These are phyloP conservation scores for Hymenoscyphus albidus DNA, from an alignment of 2,329 filamentous ascomycete genomes.

Conservation along the genomic window DNA sequence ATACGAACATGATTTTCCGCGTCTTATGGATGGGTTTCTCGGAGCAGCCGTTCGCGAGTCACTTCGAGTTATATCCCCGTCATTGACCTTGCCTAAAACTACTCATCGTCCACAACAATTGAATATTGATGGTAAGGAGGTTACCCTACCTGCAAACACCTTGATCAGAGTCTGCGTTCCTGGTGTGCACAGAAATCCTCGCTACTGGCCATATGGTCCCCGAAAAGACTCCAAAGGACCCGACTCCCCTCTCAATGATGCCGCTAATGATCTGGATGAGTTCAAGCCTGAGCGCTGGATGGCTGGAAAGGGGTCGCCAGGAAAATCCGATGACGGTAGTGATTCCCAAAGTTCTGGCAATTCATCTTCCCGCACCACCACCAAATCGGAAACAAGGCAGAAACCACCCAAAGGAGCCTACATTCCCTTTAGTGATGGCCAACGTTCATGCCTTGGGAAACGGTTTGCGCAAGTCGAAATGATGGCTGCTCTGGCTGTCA, in stretches of 20 bases:
- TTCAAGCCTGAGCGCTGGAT: constrained; percentile 74
- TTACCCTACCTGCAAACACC: constrained; percentile 53
- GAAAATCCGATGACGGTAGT: constrained; percentile 22
- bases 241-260: constrained; percentile 12
- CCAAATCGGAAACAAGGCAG: constrained; percentile 31
- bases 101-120: constrained; percentile 49
- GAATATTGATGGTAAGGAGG: constrained; percentile 52
- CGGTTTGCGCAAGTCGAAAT: constrained; percentile 35
- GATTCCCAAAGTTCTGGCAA: constrained; percentile 18
- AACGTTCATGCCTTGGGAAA: constrained; percentile 41
- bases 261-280: constrained; percentile 56
- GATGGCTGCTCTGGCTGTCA: constrained; percentile 25
- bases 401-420: constrained; percentile 54
- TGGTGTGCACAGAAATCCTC: constrained; percentile 62
- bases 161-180: constrained; percentile 55
- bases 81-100: constrained; percentile 69
- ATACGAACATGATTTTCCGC: constrained; percentile 62
- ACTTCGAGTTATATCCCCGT: constrained; percentile 65
- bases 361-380: not conserved
- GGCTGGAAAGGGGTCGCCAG: not conserved
- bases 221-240: constrained; percentile 38
- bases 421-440: constrained; percentile 55
- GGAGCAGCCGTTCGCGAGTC: constrained; percentile 75
- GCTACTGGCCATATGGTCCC: constrained; percentile 57
- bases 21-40: constrained; percentile 63